Percentiles rank a stretch among this genome's conserved stretches.
Evolutionary conservation across 2,329 filamentous ascomycete species (phyloP).

Genomic region (Camillea tinctor): DNA sequence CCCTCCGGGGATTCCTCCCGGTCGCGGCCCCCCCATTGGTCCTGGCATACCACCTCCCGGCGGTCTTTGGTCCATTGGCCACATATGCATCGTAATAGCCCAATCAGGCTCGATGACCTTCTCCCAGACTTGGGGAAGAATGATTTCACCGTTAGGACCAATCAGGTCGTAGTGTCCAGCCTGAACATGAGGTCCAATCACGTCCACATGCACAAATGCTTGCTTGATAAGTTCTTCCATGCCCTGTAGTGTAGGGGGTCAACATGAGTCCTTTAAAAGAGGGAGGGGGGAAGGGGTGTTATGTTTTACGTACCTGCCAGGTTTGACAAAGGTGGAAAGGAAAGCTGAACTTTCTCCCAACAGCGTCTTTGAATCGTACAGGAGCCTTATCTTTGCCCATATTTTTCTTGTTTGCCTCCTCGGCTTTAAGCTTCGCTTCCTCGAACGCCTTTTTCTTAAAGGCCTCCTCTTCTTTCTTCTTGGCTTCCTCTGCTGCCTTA

Average conservation of each 20-base stretch:
- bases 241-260: slow-evolving; percentile 48
- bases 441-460: slow-evolving; percentile 50
- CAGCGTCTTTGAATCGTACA: slow-evolving; percentile 87
- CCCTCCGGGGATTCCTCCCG: neutral
- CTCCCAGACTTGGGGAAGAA: slow-evolving; percentile 79
- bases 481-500: slow-evolving; percentile 49
- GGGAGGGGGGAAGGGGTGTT: neutral
- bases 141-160: slow-evolving; percentile 78
- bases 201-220: slow-evolving; percentile 76
- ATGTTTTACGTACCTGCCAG: slow-evolving; percentile 66
- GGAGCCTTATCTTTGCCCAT: slow-evolving; percentile 65
- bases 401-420: slow-evolving; percentile 43
- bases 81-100: slow-evolving; percentile 67
- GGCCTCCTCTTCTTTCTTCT: slow-evolving; percentile 56
- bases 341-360: slow-evolving; percentile 89
- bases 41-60: slow-evolving; percentile 8
- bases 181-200: slow-evolving; percentile 72
- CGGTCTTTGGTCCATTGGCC: slow-evolving; percentile 50
- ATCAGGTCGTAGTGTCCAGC: slow-evolving; percentile 79
- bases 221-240: slow-evolving; percentile 87
- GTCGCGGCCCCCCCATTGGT: slow-evolving; percentile 9
- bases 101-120: slow-evolving; percentile 77
- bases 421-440: slow-evolving; percentile 45
- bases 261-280: neutral
- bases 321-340: slow-evolving; percentile 82